These are phyloP conservation scores for Echeveria elegans DNA, from an alignment of 164 flowering plant genomes.

Conservation along the genomic window DNA sequence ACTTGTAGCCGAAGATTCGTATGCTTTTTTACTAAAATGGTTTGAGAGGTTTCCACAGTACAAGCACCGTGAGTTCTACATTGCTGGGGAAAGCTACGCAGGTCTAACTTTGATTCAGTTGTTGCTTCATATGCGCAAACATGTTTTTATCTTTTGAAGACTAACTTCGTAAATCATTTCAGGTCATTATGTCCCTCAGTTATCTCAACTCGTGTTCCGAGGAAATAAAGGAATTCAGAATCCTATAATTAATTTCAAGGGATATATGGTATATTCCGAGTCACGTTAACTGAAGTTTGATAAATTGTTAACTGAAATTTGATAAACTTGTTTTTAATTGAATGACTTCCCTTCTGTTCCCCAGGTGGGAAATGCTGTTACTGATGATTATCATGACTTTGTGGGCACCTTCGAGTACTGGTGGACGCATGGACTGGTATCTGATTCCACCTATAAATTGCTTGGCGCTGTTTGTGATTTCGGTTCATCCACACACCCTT, in stretches of 20 bases:
- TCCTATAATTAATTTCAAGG: constrained; percentile 73
- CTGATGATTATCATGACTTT: constrained; percentile 83
- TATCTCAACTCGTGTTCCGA: constrained; percentile 56
- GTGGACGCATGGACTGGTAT: constrained; percentile 96
- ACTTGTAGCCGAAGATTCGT: constrained; percentile 83
- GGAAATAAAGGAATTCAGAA: constrained; percentile 63
- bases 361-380: constrained; percentile 96
- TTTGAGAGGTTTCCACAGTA: constrained; percentile 92
- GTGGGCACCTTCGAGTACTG: constrained; percentile 94
- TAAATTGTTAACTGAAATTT: too few relatives aligned
- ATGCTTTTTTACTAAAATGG: constrained; percentile 80
- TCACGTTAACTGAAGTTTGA: too few relatives aligned
- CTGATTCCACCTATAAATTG: constrained; percentile 67
- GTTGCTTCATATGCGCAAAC: not conserved
- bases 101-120: constrained; percentile 24
- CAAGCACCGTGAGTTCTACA: constrained; percentile 84
- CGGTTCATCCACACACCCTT: constrained; percentile 67
- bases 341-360: constrained; percentile 4
- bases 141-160: not conserved
- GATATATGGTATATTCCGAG: constrained; percentile 87
- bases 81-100: constrained; percentile 98
- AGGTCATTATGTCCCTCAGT: constrained; percentile 98
- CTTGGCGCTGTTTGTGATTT: constrained; percentile 41
- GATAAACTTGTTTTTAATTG: not conserved
- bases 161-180: constrained; percentile 19